These are phyloP conservation scores for Ananas comosus DNA, from an alignment of 176 grass and related monocot genomes.

Conservation along the genomic window DNA sequence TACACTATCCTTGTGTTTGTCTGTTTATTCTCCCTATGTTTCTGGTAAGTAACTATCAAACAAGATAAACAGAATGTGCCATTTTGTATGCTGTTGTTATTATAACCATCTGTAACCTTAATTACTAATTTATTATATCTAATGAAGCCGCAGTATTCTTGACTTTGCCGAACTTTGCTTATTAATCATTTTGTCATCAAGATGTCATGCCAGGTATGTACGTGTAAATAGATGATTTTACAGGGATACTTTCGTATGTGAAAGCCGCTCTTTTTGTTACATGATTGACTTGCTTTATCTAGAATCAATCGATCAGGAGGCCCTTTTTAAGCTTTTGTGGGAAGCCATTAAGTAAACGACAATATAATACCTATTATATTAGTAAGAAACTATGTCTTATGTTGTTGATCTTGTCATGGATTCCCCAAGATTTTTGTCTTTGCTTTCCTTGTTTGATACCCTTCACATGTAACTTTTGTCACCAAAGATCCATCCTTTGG, in stretches of 20 bases:
- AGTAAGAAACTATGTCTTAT: neutral
- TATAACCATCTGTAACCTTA: neutral
- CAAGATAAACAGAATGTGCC: neutral
- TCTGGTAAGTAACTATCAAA: constrained; percentile 1
- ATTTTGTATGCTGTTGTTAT: neutral
- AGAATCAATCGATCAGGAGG: too few species aligned
- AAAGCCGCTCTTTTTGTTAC: too few species aligned
- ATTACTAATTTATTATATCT: too few species aligned
- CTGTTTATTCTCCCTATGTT: neutral
- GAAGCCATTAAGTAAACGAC: neutral
- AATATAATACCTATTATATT: neutral
- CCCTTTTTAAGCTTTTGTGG: too few species aligned
- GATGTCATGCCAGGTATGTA: too few species aligned
- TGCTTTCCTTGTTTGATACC: neutral
- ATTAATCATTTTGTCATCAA: too few species aligned
- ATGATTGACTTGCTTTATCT: too few species aligned
- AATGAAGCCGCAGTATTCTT: too few species aligned
- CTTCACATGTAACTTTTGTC: neutral
- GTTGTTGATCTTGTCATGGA: neutral
- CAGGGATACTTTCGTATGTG: too few species aligned
- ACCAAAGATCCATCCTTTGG: neutral
- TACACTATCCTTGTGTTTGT: neutral
- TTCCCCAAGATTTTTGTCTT: neutral
- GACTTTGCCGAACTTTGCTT: too few species aligned
- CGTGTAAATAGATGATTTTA: too few species aligned